Conservation (phyloP, 331 rosid genomes). For the Pyracantha coccinea region DNA sequence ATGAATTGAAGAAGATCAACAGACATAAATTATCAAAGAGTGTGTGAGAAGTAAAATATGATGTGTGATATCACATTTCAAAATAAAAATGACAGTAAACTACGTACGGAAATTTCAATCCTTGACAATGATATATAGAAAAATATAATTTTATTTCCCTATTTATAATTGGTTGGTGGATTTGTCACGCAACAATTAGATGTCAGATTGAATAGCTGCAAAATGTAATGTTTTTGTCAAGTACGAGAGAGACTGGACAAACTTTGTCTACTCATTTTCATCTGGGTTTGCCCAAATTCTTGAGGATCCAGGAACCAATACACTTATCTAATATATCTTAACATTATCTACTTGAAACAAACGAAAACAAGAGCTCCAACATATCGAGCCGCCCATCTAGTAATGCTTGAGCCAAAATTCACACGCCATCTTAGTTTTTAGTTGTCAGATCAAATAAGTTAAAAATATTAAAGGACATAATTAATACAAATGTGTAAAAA, state of each 20-base stretch:
- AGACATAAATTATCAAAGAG: too few species aligned
- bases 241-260: neutral
- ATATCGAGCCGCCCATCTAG: neutral
- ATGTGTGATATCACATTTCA: too few species aligned
- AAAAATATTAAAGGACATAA: too few species aligned
- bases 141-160: neutral
- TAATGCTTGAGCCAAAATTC: too few species aligned
- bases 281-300: neutral
- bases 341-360: neutral
- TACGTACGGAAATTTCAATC: neutral
- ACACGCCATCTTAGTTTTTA: neutral
- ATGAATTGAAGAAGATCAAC: too few species aligned
- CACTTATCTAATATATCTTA: neutral
- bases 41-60: too few species aligned
- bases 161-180: neutral
- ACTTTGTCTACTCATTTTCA: neutral
- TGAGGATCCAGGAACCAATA: neutral
- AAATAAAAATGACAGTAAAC: neutral
- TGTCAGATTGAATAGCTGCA: neutral
- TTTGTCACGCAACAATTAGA: neutral
- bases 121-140: neutral
- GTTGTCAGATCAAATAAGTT: too few species aligned
- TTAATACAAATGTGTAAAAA: too few species aligned
- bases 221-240: neutral
- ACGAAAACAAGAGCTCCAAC: neutral